Conservation (phyloP, 1,284 basidiomycete species). For the Cryptococcus sp. region DNA sequence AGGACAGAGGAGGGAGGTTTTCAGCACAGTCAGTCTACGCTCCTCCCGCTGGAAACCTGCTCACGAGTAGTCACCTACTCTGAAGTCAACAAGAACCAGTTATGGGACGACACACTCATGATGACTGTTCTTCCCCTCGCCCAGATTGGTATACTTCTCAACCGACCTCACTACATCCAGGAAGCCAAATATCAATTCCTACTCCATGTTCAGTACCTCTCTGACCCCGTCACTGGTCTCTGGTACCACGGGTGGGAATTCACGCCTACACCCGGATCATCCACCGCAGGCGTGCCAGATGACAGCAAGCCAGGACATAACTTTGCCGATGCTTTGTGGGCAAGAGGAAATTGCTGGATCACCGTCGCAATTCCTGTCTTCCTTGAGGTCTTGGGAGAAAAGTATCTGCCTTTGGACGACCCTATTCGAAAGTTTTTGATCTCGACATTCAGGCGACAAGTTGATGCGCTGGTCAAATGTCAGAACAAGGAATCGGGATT, state of each 20-base stretch:
- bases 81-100: slow-evolving; percentile 55
- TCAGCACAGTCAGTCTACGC: slow-evolving; percentile 53
- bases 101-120: slow-evolving; percentile 67
- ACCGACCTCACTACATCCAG: slow-evolving; percentile 57
- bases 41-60: background rate
- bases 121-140: slow-evolving; percentile 58
- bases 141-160: slow-evolving; percentile 59
- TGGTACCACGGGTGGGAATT: slow-evolving; percentile 50
- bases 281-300: slow-evolving; percentile 3
- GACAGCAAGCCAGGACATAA: slow-evolving; percentile 23
- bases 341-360: slow-evolving; percentile 62
- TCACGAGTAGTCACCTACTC: slow-evolving; percentile 53
- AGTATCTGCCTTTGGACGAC: slow-evolving; percentile 47
- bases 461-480: slow-evolving; percentile 55
- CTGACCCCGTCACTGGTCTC: slow-evolving; percentile 36
- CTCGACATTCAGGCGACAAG: slow-evolving; percentile 54
- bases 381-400: slow-evolving; percentile 52
- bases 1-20: slow-evolving; percentile 57
- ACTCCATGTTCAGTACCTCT: slow-evolving; percentile 49
- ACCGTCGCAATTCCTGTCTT: slow-evolving; percentile 62
- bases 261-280: slow-evolving; percentile 9
- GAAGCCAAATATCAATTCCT: slow-evolving; percentile 61
- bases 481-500: slow-evolving; percentile 56
- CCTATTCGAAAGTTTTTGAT: slow-evolving; percentile 54
- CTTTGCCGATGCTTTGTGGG: slow-evolving; percentile 59